Evolutionary conservation across 257 asterid genomes (phyloP).

Genomic region (Capsicum baccatum): DNA sequence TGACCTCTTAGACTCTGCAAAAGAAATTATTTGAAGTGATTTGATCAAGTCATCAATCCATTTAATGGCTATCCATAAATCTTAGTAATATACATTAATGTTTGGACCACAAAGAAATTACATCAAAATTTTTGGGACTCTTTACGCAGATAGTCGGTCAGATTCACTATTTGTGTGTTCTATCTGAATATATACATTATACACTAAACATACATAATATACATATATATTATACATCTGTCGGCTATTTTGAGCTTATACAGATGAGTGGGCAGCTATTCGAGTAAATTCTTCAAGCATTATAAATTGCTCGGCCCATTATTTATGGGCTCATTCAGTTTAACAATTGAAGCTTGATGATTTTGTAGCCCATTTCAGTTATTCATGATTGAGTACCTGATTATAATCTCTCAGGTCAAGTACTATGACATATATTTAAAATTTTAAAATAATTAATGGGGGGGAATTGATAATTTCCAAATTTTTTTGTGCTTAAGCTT

Average conservation of each 20-base stretch:
- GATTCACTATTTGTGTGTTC: too few species aligned
- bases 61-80: not conserved
- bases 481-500: not conserved
- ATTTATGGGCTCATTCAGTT: not conserved
- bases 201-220: too few species aligned
- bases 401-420: not conserved
- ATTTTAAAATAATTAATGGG: not conserved
- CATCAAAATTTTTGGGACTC: not conserved
- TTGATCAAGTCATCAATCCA: not conserved
- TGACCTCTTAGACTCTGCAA: too few species aligned
- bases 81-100: too few species aligned
- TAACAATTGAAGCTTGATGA: not conserved
- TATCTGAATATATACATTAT: too few species aligned
- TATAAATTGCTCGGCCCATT: not conserved
- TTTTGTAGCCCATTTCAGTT: conserved; percentile 11
- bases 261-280: too few species aligned
- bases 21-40: not conserved
- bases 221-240: too few species aligned
- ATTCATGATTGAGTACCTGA: not conserved
- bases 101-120: not conserved
- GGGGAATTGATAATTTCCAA: not conserved
- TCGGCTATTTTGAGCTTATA: too few species aligned
- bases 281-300: too few species aligned
- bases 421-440: not conserved
- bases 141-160: too few species aligned